Conservation (phyloP, 1,284 basidiomycete genomes). For the Neotropicomus parvogracilis region DNA sequence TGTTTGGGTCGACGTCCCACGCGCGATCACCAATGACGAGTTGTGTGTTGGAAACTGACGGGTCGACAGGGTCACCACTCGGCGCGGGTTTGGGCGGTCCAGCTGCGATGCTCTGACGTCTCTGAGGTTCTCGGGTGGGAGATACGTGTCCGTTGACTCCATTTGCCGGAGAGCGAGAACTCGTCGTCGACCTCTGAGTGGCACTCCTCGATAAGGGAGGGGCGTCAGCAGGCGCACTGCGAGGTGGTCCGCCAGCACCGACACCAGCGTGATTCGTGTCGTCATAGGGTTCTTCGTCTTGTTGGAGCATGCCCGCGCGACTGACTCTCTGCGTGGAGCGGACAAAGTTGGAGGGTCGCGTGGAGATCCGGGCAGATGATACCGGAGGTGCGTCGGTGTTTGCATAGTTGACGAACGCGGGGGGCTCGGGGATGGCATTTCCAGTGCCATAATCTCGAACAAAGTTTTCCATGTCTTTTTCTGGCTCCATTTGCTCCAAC, state of each 20-base stretch:
- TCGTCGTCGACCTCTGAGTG: conserved; percentile 29
- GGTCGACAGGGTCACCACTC: conserved; percentile 49
- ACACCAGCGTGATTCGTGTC: conserved; percentile 58
- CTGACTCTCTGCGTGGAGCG: conserved; percentile 52
- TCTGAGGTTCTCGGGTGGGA: conserved; percentile 24
- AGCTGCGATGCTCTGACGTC: conserved; percentile 29
- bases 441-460: conserved; percentile 85
- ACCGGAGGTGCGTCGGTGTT: conserved; percentile 60
- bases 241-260: conserved; percentile 43
- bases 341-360: conserved; percentile 54
- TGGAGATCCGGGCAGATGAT: conserved; percentile 49
- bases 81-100: conserved; percentile 23
- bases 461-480: conserved; percentile 82
- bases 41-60: conserved; percentile 52
- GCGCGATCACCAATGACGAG: conserved; percentile 61
- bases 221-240: conserved; percentile 17
- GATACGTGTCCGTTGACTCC: conserved; percentile 31
- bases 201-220: conserved; percentile 24
- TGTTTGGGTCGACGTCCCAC: conserved; percentile 62
- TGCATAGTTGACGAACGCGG: conserved; percentile 76
- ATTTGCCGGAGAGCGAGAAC: conserved; percentile 18
- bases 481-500: conserved; percentile 79
- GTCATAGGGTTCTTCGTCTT: conserved; percentile 44
- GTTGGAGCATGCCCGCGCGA: conserved; percentile 32
- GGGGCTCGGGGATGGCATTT: conserved; percentile 78